Evolutionary conservation across 23 red algal species (phyloP), one percentile per base, ranked within the genome.

Genomic region (Gracilaria caudata): DNA sequence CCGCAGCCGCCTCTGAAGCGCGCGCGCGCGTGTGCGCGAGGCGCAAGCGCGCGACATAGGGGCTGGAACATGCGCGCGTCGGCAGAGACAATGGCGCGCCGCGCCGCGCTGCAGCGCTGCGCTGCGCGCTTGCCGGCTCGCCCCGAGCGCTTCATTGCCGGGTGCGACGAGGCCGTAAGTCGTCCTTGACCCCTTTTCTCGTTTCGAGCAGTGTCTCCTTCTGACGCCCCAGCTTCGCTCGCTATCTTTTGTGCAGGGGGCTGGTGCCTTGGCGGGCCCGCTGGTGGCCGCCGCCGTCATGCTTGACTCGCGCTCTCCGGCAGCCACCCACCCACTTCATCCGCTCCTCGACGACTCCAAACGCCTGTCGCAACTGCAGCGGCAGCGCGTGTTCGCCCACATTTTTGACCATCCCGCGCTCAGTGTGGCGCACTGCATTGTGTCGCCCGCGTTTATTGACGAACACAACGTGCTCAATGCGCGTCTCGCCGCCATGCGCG

Each of bases 381-480:
- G 49, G 23, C 39, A 23, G 24, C 63, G 58, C 26, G 39, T 86
- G 28, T 71, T 40, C 25, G 28, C 47, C 9, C 24, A 55, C 19
- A 16, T 86, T 32, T 37, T 39, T 17, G 12, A 21, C 1, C 65
- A 86, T 43, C 41, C 80, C 17, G 88, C 81, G 0, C 53, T 92
- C 32, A 73, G 20, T 21, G 35, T 89, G 24, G 82, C 64, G 29
- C 51, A 73, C 24, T 51, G 72, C 84, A 43, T 89, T 20, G 81
- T 92, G 25, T 32, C 80, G 34, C 43, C 63, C 2, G 11, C 47
- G 5, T 34, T 66, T 35, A 84, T 98, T 25, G 96, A 98, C 80
- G 33, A 32, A 28, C 65, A 81, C 46, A 98, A 98, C 77, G 89
- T 98, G 49, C 80, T 94, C 25, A 44, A 95, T 36, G 96, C 96